These are phyloP conservation scores for Serendipita sp. DNA, from an alignment of 768 basidiomycete genomes.

Conservation along the genomic window DNA sequence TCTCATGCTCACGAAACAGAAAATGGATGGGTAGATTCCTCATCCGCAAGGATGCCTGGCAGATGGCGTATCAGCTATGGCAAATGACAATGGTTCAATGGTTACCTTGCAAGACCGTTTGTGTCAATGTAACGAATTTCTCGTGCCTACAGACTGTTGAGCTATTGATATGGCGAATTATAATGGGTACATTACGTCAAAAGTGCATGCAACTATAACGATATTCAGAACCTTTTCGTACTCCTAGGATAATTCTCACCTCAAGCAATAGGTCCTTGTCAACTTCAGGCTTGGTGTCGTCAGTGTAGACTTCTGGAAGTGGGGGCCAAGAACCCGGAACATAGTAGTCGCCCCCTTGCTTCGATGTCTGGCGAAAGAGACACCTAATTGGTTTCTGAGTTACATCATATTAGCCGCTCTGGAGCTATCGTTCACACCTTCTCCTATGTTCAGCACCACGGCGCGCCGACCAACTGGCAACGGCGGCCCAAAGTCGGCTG, in stretches of 20 bases:
- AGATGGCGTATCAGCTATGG: neutral
- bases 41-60: constrained; percentile 35
- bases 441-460: constrained; percentile 38
- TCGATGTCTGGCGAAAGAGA: constrained; percentile 25
- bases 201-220: constrained; percentile 36
- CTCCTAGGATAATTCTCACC: neutral
- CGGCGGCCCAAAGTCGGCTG: constrained; percentile 30
- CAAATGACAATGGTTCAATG: neutral
- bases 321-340: constrained; percentile 40
- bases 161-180: neutral
- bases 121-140: constrained; percentile 27
- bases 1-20: constrained; percentile 17
- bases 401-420: neutral
- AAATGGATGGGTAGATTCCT: constrained; percentile 26
- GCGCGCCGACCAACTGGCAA: constrained; percentile 27
- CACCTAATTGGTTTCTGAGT: too few relatives aligned
- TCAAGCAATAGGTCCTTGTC: neutral
- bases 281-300: constrained; percentile 9
- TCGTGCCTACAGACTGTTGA: constrained; percentile 24
- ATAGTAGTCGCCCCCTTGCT: constrained; percentile 26
- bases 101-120: constrained; percentile 26
- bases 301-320: constrained; percentile 19
- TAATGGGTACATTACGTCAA: constrained; percentile 45
- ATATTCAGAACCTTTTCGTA: neutral
- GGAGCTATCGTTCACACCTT: too few relatives aligned